phyloP scores from a whole-genome alignment of 2,329 filamentous ascomycete species.

The Penicillium capsulatum region DNA sequence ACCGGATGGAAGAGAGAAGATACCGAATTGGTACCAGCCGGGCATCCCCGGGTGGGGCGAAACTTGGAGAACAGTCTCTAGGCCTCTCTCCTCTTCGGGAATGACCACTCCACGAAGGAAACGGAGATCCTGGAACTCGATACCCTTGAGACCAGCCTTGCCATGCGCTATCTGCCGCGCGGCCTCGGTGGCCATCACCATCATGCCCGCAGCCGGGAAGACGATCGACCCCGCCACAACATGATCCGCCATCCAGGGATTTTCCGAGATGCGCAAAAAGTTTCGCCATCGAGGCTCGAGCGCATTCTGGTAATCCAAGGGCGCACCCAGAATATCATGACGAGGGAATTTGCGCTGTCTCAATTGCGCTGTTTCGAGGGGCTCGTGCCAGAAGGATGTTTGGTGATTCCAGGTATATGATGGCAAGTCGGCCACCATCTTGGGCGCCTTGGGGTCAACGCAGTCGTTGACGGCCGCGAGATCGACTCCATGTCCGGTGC shows the following conservation, averaged over 20 bases:
- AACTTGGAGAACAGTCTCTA: conserved; percentile 19
- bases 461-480: neutral
- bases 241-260: conserved; percentile 48
- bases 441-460: neutral
- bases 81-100: conserved; percentile 15
- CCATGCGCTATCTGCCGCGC: conserved; percentile 16
- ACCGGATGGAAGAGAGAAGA: conserved; percentile 18
- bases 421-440: conserved; percentile 29
- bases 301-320: conserved; percentile 15
- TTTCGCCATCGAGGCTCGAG: conserved; percentile 43
- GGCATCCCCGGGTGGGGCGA: conserved; percentile 14
- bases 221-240: conserved; percentile 23
- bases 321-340: conserved; percentile 22
- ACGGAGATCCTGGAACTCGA: conserved; percentile 17
- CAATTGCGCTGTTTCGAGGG: conserved; percentile 15
- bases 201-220: conserved; percentile 24
- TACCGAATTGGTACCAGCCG: conserved; percentile 19
- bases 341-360: conserved; percentile 19
- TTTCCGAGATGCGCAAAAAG: conserved; percentile 22
- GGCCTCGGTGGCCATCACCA: conserved; percentile 23
- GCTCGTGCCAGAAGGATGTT: conserved; percentile 38
- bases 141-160: conserved; percentile 9
- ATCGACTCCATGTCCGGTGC: conserved; percentile 1
- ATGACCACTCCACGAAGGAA: conserved; percentile 19
- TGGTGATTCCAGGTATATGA: conserved; percentile 42